phyloP scores from a whole-genome alignment of 2,329 filamentous ascomycete genomes.

The Botrytis sinoallii region DNA sequence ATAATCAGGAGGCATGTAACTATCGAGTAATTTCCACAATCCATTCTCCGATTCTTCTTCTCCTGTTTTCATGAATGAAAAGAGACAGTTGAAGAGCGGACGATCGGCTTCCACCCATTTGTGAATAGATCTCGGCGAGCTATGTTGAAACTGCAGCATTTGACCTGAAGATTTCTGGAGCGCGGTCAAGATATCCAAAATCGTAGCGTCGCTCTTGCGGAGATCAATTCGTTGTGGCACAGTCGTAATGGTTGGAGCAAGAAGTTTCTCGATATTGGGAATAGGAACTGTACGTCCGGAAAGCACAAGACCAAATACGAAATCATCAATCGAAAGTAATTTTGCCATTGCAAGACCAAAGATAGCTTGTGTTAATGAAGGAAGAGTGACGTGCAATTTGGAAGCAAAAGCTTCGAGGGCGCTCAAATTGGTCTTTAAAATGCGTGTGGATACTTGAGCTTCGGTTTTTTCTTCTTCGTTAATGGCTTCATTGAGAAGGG shows the following conservation, averaged over 20 bases:
- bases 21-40: not conserved
- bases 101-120: constrained; percentile 11
- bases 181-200: not conserved
- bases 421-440: not conserved
- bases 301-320: constrained; percentile 44
- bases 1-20: constrained; percentile 11
- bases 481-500: not conserved
- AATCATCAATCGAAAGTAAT: constrained; percentile 40
- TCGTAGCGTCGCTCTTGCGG: not conserved
- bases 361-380: constrained; percentile 33
- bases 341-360: constrained; percentile 42
- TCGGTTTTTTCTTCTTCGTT: not conserved
- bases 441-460: not conserved
- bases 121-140: not conserved
- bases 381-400: constrained; percentile 22
- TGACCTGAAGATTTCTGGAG: constrained; percentile 10
- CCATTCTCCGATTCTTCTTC: not conserved
- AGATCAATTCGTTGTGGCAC: constrained; percentile 40
- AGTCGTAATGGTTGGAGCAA: constrained; percentile 44
- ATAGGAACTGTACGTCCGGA: constrained; percentile 42
- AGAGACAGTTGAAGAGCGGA: constrained; percentile 7
- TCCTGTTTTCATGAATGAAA: constrained; percentile 10
- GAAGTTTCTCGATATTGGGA: constrained; percentile 41
- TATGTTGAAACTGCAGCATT: constrained; percentile 5
- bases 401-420: constrained; percentile 38